Evolutionary conservation across 306 rosid species (phyloP).

Genomic region (Rubus parviflorus): DNA sequence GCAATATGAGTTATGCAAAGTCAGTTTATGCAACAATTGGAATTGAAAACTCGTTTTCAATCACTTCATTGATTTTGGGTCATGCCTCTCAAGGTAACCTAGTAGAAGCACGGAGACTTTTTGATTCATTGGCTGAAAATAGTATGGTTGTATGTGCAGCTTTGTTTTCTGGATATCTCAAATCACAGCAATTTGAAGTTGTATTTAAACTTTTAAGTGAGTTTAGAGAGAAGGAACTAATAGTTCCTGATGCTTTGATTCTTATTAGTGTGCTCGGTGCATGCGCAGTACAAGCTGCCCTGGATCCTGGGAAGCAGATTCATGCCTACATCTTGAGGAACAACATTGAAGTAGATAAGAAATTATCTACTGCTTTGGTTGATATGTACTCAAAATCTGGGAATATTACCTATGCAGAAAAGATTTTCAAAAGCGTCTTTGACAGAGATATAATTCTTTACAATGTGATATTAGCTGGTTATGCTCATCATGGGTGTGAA

Average conservation of each 20-base stretch:
- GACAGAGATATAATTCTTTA: constrained; percentile 54
- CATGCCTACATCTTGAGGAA: constrained; percentile 60
- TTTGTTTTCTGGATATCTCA: constrained; percentile 67
- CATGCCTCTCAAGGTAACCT: constrained; percentile 68
- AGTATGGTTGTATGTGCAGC: constrained; percentile 68
- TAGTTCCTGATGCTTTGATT: constrained; percentile 48
- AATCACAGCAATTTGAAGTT: constrained; percentile 53
- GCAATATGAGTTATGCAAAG: constrained; percentile 62
- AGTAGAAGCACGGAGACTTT: constrained; percentile 56
- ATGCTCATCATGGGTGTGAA: constrained; percentile 72
- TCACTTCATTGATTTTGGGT: constrained; percentile 57
- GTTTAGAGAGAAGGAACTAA: constrained; percentile 34
- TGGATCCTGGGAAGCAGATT: constrained; percentile 69
- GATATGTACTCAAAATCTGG: constrained; percentile 94
- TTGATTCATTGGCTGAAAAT: constrained; percentile 54
- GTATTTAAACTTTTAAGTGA: constrained; percentile 61
- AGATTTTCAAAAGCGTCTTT: constrained; percentile 34
- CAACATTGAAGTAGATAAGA: constrained; percentile 44
- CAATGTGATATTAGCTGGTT: constrained; percentile 78
- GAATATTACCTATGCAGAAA: constrained; percentile 51
- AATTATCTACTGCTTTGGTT: constrained; percentile 58
- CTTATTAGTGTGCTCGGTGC: constrained; percentile 57
- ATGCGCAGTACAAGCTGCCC: constrained; percentile 66
- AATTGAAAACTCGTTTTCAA: constrained; percentile 42
- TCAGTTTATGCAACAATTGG: constrained; percentile 36